Conservation (phyloP, 805 yeast species). For the Cyberlindnera misumaiensis region DNA sequence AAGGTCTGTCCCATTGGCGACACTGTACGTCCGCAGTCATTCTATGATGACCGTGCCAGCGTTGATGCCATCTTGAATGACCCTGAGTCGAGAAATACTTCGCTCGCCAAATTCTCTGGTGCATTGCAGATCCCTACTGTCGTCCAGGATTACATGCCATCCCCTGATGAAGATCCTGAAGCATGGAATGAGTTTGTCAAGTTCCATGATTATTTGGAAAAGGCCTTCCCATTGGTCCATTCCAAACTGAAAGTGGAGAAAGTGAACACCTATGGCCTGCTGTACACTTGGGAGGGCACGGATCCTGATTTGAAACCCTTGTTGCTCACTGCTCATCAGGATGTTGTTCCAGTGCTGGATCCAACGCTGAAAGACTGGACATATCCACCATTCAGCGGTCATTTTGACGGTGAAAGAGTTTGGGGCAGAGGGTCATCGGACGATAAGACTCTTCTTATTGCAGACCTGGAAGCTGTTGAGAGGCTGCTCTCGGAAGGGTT, state of each 20-base stretch:
- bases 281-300: constrained; percentile 59
- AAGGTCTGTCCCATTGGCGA: constrained; percentile 11
- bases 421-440: constrained; percentile 80
- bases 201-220: constrained; percentile 47
- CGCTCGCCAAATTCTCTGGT: constrained; percentile 38
- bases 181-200: constrained; percentile 15
- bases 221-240: constrained; percentile 49
- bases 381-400: constrained; percentile 57
- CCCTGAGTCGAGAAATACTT: constrained; percentile 25
- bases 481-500: constrained; percentile 38
- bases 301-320: constrained; percentile 48
- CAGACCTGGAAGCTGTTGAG: constrained; percentile 55
- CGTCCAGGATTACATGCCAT: constrained; percentile 8
- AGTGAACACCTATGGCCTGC: constrained; percentile 56
- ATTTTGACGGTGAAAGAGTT: constrained; percentile 53
- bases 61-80: constrained; percentile 30
- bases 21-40: constrained; percentile 10
- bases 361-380: constrained; percentile 55
- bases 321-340: constrained; percentile 70
- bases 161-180: constrained; percentile 29
- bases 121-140: constrained; percentile 48
- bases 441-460: constrained; percentile 61
- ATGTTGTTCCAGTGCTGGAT: constrained; percentile 69
- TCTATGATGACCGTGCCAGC: constrained; percentile 16
- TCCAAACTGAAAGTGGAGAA: constrained; percentile 39